A percentile compares a stretch with the other conserved stretches of the same genome.
Evolutionary conservation across 345 rosid genomes (phyloP).

Genomic region (Raphanus raphanistrum): DNA sequence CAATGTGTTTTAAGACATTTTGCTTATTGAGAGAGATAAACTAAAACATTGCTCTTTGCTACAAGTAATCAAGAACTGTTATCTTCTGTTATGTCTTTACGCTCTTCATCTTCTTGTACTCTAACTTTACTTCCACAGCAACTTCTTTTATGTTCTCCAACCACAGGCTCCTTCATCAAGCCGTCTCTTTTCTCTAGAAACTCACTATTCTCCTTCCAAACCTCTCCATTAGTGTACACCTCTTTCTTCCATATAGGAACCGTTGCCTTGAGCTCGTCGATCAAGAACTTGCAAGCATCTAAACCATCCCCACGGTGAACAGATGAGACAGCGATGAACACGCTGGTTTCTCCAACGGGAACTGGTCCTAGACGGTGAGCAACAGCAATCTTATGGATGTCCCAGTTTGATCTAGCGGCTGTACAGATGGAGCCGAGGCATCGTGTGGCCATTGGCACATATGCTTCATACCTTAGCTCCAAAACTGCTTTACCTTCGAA

Average conservation of each 20-base stretch:
- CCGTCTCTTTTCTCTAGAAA: conserved; percentile 58
- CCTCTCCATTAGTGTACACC: conserved; percentile 79
- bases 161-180: conserved; percentile 37
- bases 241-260: conserved; percentile 98
- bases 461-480: conserved; percentile 89
- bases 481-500: conserved; percentile 76
- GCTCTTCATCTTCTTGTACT: conserved; percentile 40
- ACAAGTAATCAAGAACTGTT: conserved; percentile 28
- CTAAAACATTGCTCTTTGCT: conserved; percentile 25
- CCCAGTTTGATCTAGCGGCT: conserved; percentile 70
- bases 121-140: conserved; percentile 65
- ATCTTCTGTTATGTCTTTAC: not conserved
- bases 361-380: conserved; percentile 81
- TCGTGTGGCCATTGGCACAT: conserved; percentile 78
- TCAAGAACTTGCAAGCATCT: conserved; percentile 81
- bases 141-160: conserved; percentile 36
- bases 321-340: conserved; percentile 77
- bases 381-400: conserved; percentile 65
- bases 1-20: conserved; percentile 29
- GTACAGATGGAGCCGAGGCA: conserved; percentile 58
- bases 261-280: conserved; percentile 80
- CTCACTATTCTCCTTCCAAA: conserved; percentile 94
- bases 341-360: conserved; percentile 85
- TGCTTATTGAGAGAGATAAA: conserved; percentile 16
- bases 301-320: conserved; percentile 82